Evolutionary conservation across 2,329 filamentous ascomycete species (phyloP), one percentile per base, ranked within the genome.

Genomic region (Fusarium keratoplasticum): DNA sequence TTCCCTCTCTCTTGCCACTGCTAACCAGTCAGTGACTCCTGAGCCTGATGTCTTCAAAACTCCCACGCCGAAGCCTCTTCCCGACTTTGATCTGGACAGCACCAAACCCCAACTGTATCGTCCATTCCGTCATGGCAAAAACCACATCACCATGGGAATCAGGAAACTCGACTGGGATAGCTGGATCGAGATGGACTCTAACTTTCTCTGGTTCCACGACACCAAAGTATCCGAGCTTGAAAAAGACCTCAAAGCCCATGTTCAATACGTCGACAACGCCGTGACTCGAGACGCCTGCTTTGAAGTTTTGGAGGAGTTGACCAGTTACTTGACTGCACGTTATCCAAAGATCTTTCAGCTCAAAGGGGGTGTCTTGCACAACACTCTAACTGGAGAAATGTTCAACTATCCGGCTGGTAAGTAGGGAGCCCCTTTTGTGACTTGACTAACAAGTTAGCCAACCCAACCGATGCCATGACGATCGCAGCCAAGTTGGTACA

Each of bases 181-280:
- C 4, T 76, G 74, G 73, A 76, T 76, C 13, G 70, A 76, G 57
- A 69, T 76, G 66, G 73, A 76, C 5, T 76, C 68, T 3, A 72
- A 76, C 11, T 76, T 70, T 8, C 40, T 70, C 5, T 62, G 59
- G 33, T 76, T 68, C 1, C 74, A 76, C 1, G 74, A 70, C 16
- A n/a, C 54, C 0, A 76, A 76, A 10, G 73, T 76, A 0, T 72
- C 69, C 1, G 74, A 76, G 11, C 13, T 76, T 0, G 52, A 76
- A 5, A 72, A 72, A 14, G 64, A 76, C 0, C 25, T 76, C 0
- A 55, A 62, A 14, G 68, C 70, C 0, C 74, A 76, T 57, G 58
- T 76, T 18, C 61, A 76, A 57, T 72, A 72, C 20, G 59, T 76
- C 0, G 64, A 76, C 4, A 74, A 76, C 1, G 27, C 61, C 0